These are phyloP conservation scores for Apiospora rasikravindrae DNA, from an alignment of 2,329 filamentous ascomycete species.

Conservation along the genomic window DNA sequence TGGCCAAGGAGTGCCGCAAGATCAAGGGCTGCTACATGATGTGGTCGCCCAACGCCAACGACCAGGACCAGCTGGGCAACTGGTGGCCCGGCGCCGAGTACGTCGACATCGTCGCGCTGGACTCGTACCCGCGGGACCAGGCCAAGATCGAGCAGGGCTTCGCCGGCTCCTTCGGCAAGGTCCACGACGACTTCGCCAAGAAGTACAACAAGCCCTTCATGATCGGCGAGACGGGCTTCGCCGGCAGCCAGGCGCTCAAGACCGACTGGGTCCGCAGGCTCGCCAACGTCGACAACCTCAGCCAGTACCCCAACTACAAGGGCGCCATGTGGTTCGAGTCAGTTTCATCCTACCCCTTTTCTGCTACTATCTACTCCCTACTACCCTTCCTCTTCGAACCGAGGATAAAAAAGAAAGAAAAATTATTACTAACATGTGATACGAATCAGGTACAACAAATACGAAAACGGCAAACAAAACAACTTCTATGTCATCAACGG, in stretches of 20 bases:
- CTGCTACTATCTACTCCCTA: neutral
- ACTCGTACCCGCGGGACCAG: slow-evolving; percentile 24
- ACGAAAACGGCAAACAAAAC: slow-evolving; percentile 19
- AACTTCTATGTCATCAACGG: slow-evolving; percentile 25
- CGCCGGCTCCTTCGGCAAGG: slow-evolving; percentile 19
- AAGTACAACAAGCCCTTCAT: slow-evolving; percentile 24
- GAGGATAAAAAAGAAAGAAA: neutral
- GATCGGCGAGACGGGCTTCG: slow-evolving; percentile 24
- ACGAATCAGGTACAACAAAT: neutral
- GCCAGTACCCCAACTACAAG: slow-evolving; percentile 23
- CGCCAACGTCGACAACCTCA: slow-evolving; percentile 21
- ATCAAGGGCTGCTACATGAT: slow-evolving; percentile 26
- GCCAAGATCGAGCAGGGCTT: slow-evolving; percentile 17
- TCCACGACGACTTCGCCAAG: slow-evolving; percentile 22
- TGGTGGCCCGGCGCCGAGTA: slow-evolving; percentile 29
- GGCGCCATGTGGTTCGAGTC: slow-evolving; percentile 27
- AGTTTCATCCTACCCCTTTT: neutral
- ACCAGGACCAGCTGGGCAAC: slow-evolving; percentile 26
- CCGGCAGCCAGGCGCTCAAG: slow-evolving; percentile 20
- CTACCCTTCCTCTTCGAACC: neutral
- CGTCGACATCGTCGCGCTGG: slow-evolving; percentile 29
- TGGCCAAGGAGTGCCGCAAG: slow-evolving; percentile 24
- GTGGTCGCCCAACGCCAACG: slow-evolving; percentile 27
- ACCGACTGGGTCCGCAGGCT: slow-evolving; percentile 23
- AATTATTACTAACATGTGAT: neutral